A percentile compares a stretch with the other conserved stretches of the same genome.
Evolutionary conservation across 805 yeast species (phyloP).

Genomic region (Candida odintsovae): DNA sequence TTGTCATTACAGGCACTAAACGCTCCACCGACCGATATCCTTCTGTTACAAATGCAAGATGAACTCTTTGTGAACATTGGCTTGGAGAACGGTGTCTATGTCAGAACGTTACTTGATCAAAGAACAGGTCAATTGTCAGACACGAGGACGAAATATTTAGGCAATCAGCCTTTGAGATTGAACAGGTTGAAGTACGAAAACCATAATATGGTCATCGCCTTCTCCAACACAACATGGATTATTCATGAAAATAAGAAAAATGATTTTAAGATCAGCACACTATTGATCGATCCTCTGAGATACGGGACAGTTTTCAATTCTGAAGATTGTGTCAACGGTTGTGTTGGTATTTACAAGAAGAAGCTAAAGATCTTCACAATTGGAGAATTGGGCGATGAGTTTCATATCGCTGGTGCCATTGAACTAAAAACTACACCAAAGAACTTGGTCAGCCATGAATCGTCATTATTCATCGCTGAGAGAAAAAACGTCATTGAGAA

Average conservation of each 20-base stretch:
- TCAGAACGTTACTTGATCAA: slow-evolving; percentile 51
- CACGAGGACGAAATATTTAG: slow-evolving; percentile 66
- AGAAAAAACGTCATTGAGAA: slow-evolving; percentile 10
- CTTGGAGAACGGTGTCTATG: slow-evolving; percentile 76
- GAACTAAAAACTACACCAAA: slow-evolving; percentile 49
- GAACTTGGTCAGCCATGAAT: slow-evolving; percentile 26
- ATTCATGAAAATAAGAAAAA: slow-evolving; percentile 20
- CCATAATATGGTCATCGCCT: slow-evolving; percentile 24
- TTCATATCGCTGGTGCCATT: slow-evolving; percentile 30
- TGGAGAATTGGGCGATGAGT: slow-evolving; percentile 32
- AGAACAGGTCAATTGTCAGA: slow-evolving; percentile 57
- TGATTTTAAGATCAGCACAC: slow-evolving; percentile 23
- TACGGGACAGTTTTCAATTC: slow-evolving; percentile 52
- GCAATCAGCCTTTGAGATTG: slow-evolving; percentile 57
- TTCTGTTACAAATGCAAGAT: slow-evolving; percentile 22
- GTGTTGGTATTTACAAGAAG: slow-evolving; percentile 53
- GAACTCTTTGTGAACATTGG: slow-evolving; percentile 62
- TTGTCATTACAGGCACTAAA: slow-evolving; percentile 63
- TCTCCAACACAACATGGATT: slow-evolving; percentile 30
- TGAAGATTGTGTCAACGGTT: slow-evolving; percentile 56
- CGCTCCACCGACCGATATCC: slow-evolving; percentile 36
- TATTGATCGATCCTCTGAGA: slow-evolving; percentile 27
- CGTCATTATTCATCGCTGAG: slow-evolving; percentile 16
- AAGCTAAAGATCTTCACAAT: slow-evolving; percentile 51
- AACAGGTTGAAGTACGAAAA: slow-evolving; percentile 10